Conservation (phyloP, 257 asterid species). For the Echites panduratus region DNA sequence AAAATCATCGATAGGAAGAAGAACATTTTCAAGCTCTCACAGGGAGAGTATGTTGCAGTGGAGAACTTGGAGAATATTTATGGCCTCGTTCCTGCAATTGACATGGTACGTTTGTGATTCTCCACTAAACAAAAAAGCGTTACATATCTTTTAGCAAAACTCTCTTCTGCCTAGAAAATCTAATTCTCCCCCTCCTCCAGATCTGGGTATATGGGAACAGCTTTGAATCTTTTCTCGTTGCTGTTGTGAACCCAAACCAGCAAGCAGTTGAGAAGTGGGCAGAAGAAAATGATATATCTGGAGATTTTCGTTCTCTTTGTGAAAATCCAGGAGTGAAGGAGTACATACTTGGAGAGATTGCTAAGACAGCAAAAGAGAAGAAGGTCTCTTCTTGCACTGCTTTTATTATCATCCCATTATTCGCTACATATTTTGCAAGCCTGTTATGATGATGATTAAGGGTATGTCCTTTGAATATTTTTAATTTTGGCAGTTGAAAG, state of each 20-base stretch:
- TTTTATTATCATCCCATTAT: neutral
- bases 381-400: conserved; percentile 40
- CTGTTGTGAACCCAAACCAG: conserved; percentile 64
- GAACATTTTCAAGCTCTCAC: conserved; percentile 94
- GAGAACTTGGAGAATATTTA: conserved; percentile 87
- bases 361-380: conserved; percentile 62
- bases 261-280: conserved; percentile 75
- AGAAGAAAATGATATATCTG: conserved; percentile 48
- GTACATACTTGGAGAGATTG: conserved; percentile 61
- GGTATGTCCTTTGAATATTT: neutral
- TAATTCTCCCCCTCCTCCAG: conserved; percentile 33
- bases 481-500: conserved; percentile 63
- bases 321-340: conserved; percentile 54
- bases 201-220: conserved; percentile 95
- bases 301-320: conserved; percentile 63
- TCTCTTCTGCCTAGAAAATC: neutral
- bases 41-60: conserved; percentile 98
- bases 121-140: neutral
- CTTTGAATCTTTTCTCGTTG: conserved; percentile 85
- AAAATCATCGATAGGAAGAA: conserved; percentile 92
- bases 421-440: neutral
- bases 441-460: neutral
- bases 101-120: conserved; percentile 49
- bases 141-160: neutral
- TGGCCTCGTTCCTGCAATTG: conserved; percentile 54